phyloP scores from a whole-genome alignment of 2,329 filamentous ascomycete species.

The Fusarium sublunatum region DNA sequence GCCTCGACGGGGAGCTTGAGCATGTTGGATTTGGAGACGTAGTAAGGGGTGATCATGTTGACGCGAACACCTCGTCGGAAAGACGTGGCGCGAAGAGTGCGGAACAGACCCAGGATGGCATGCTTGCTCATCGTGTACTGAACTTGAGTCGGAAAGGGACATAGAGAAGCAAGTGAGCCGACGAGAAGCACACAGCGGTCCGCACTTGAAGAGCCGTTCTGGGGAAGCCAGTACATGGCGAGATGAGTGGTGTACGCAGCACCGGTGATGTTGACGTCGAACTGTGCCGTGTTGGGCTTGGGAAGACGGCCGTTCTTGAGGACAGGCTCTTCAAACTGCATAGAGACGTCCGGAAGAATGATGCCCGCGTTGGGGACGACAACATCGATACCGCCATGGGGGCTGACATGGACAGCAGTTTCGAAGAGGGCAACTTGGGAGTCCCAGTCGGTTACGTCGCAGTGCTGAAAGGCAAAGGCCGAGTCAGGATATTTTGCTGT shows the following conservation, averaged over 20 bases:
- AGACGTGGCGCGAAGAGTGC: constrained; percentile 64
- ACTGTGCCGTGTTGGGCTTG: constrained; percentile 61
- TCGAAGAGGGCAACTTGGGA: constrained; percentile 73
- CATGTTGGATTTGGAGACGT: constrained; percentile 68
- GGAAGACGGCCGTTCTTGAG: constrained; percentile 56
- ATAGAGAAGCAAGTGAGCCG: constrained; percentile 69
- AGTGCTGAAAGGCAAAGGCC: constrained; percentile 67
- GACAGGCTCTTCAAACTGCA: constrained; percentile 60
- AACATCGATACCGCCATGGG: constrained; percentile 66
- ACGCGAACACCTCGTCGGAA: constrained; percentile 64
- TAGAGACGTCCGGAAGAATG: constrained; percentile 48
- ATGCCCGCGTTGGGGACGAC: constrained; percentile 77
- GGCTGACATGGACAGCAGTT: constrained; percentile 64
- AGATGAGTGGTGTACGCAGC: constrained; percentile 74
- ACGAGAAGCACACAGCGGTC: constrained; percentile 73
- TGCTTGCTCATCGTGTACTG: constrained; percentile 74
- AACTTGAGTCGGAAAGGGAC: constrained; percentile 56
- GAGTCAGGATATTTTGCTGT: constrained; percentile 53
- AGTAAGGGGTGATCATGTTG: constrained; percentile 76
- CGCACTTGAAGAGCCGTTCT: constrained; percentile 32
- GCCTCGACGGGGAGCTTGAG: constrained; percentile 61
- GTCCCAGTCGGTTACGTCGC: constrained; percentile 74
- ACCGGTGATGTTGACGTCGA: constrained; percentile 73
- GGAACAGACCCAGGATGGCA: constrained; percentile 72
- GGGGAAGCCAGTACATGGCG: constrained; percentile 60